Base-by-base conservation (phyloP, 176 grass and related monocot species). In the Carex parvula region DNA sequence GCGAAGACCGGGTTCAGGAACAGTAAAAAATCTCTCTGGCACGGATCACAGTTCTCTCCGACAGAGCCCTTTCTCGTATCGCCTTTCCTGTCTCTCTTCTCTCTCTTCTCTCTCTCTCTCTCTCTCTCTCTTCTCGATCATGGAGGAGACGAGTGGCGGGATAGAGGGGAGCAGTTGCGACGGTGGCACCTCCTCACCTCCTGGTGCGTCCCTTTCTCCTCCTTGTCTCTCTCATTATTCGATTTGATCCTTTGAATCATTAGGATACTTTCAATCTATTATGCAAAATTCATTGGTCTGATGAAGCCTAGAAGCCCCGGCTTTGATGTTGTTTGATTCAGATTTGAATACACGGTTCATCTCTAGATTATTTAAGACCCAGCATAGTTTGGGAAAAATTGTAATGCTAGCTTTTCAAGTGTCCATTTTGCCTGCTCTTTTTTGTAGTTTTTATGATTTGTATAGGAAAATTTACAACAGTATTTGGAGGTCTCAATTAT, bases 81-180 rank as follows among this genome's bases (percentile, higher is more conserved):
- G 79, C 79, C 54, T 53, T 53, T 71, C 20, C 17, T 9, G 37
- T 70, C 32, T 21, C 3, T 26, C 11, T 21, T 57, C 60, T 54
- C 26, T 26, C 26, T 26, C 26, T 26, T 26, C 26, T 26, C 26
- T 21, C 74, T n/a, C 42, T 29, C 13, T 32, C 9, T 20, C 67
- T 71, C 14, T 64, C 37, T 70, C 33, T 39, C 87, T 33, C 29
- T 37, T 32, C 82, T 13, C 15, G 62, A 57, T 75, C 66, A 94
- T 94, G 92, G 61, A 55, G 48, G 86, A 80, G 59, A 50, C 41
- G 18, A 50, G 81, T 74, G 79, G 26, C 29, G 55, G 84, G 54
- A 29, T 18, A 81, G 75, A 72, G 62, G 84, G 80, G 54, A 82
- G 39, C 81, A 73, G 62, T 64, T 32, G 21, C 48, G 67, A 20